Conservation (phyloP, 192 early-diverging fungal genomes). For the Coemansia sp. region DNA sequence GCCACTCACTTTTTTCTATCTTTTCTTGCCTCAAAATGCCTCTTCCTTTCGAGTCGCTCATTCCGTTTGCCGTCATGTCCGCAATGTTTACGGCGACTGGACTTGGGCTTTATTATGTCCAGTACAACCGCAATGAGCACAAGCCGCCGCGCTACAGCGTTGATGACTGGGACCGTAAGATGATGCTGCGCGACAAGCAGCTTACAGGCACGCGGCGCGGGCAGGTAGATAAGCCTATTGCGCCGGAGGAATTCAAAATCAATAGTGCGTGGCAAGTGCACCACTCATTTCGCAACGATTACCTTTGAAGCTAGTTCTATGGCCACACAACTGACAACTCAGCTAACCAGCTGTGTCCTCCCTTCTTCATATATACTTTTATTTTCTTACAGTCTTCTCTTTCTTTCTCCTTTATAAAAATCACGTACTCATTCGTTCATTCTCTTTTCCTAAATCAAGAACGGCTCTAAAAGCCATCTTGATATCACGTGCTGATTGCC, state of each 20-base stretch:
- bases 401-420: neutral
- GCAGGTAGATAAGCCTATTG: conserved; percentile 58
- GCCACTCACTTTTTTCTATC: neutral
- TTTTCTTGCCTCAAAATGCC: conserved; percentile 56
- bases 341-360: neutral
- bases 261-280: conserved; percentile 74
- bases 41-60: conserved; percentile 74
- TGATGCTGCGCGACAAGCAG: conserved; percentile 76
- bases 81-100: conserved; percentile 67
- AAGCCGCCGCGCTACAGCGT: conserved; percentile 66
- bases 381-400: neutral
- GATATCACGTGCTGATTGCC: too few relatives aligned
- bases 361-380: neutral
- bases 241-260: conserved; percentile 65
- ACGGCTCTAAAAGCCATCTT: too few relatives aligned
- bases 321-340: too few relatives aligned
- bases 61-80: conserved; percentile 73
- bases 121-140: conserved; percentile 62
- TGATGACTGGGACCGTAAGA: conserved; percentile 74
- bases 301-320: neutral
- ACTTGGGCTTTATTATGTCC: conserved; percentile 58
- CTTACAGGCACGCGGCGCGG: conserved; percentile 70
- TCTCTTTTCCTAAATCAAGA: too few relatives aligned
- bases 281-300: conserved; percentile 45
- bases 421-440: too few relatives aligned